A percentile compares a stretch with the other conserved stretches of the same genome.
Conservation (phyloP, 805 yeast genomes). For the Metschnikowia gruessii region DNA sequence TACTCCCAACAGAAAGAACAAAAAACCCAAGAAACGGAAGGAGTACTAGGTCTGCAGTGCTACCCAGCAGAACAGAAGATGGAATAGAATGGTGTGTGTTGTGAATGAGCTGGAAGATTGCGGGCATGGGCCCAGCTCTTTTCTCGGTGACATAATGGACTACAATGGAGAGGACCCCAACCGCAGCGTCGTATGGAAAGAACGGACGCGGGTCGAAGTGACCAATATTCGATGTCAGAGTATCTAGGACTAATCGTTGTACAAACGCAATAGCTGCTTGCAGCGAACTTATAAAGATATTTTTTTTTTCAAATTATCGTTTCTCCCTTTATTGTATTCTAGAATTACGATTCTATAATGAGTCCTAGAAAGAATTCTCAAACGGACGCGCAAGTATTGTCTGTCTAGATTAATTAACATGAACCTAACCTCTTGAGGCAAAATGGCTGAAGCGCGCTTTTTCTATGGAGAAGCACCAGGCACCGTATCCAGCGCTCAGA, state of each 20-base stretch:
- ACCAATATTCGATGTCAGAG: background rate
- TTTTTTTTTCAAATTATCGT: too few relatives aligned
- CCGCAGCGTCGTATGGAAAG: background rate
- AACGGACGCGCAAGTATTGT: too few relatives aligned
- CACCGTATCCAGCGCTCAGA: too few relatives aligned
- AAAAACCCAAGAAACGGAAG: slow-evolving; percentile 10
- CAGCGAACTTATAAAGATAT: too few relatives aligned
- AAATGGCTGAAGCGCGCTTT: too few relatives aligned
- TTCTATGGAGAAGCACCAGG: too few relatives aligned
- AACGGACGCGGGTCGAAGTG: background rate
- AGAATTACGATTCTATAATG: too few relatives aligned
- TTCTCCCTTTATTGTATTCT: too few relatives aligned
- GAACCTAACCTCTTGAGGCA: too few relatives aligned
- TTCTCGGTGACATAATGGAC: background rate
- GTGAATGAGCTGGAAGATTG: slow-evolving; percentile 7
- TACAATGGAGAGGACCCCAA: background rate
- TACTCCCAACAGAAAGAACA: background rate
- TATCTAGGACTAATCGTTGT: background rate
- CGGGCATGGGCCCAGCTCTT: slow-evolving; percentile 7
- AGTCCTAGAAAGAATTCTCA: too few relatives aligned
- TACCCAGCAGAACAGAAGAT: background rate
- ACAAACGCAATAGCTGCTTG: background rate
- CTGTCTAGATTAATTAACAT: too few relatives aligned
- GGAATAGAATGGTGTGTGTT: background rate
- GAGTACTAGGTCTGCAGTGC: background rate